These are phyloP conservation scores for Sporothrix sp. DNA, from an alignment of 2,329 filamentous ascomycete species.

Conservation along the genomic window DNA sequence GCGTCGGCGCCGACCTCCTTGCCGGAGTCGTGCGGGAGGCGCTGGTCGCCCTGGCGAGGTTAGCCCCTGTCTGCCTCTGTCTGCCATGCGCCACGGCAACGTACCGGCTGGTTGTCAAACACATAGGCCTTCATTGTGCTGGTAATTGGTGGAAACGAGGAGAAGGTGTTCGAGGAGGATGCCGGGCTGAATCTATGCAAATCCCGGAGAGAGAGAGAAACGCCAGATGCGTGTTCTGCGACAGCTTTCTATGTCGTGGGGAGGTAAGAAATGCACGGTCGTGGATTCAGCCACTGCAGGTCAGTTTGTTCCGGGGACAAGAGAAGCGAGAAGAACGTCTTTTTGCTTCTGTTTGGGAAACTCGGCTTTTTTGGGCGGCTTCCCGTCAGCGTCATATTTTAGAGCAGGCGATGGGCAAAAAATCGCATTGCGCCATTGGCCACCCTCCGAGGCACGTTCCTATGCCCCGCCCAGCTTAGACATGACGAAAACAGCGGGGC, in stretches of 20 bases:
- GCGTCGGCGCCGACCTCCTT: constrained; percentile 53
- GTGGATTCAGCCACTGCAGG: background rate
- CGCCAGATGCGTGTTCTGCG: too few relatives aligned
- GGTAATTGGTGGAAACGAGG: background rate
- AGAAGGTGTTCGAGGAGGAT: background rate
- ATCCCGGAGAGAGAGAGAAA: background rate
- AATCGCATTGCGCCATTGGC: constrained; percentile 16
- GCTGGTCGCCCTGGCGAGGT: constrained; percentile 71
- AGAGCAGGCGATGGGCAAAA: background rate
- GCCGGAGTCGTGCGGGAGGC: constrained; percentile 79
- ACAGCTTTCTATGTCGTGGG: too few relatives aligned
- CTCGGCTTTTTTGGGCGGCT: constrained; percentile 1
- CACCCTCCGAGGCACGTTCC: constrained; percentile 11
- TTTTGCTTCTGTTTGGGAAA: background rate
- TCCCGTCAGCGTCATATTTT: constrained; percentile 7
- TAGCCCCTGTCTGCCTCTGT: constrained; percentile 11
- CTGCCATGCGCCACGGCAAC: too few relatives aligned
- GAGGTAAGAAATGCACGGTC: background rate
- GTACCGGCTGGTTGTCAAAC: constrained; percentile 46
- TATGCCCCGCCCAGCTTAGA: constrained; percentile 13
- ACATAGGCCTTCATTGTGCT: constrained; percentile 47
- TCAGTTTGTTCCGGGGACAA: background rate
- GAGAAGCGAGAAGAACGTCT: background rate
- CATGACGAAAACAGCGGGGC: too few relatives aligned
- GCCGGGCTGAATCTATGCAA: background rate